Evolutionary conservation across 495 filamentous ascomycete genomes (phyloP), one percentile per base, ranked within the genome.

Genomic region (Penicillium arizonense): DNA sequence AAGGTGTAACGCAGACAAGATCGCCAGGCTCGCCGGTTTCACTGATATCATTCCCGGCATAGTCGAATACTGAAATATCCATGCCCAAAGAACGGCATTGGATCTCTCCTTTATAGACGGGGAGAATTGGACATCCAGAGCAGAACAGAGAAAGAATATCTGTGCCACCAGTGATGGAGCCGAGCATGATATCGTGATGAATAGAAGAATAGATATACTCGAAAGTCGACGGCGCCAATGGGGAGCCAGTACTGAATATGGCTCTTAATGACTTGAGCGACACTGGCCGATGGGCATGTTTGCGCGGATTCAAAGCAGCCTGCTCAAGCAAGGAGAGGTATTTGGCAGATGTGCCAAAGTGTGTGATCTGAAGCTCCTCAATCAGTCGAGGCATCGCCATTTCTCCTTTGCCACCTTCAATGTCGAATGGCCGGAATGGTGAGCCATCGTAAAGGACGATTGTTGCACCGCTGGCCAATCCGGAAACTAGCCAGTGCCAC

Each of bases 131-230:
- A 45, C 86, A 91, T 0, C 91, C 87, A 0, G 87, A 87, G 52
- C 91, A 91, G 67, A 97, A 98, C 33, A 96, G 79, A 0, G 91
- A 96, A 53, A 97, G 86, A 59, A 98, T 97, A 68, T 96, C 91
- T 3, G 91, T 96, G 26, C 91, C 90, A 33, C 90, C 90, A 1
- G 89, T 93, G 58, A 95, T 93, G 50, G 88, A 91, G 47, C 82
- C 88, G 14, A 96, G 77, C 70, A 92, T 89, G 52, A 96, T 78
- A 43, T 78, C 75, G 1, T 83, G 58, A 9, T 88, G 87, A 57
- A 97, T 92, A 6, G 87, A 86, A 5, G 74, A 62, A 72, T 97
- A 96, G 20, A 96, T 82, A 59, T 94, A 98, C 50, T 84, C 74
- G 63, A 96, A 98, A 7, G 94, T 97, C 1, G 90, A 96, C 0